phyloP scores from a whole-genome alignment of 352 stramenopile species.

The Phytophthora constricta region DNA sequence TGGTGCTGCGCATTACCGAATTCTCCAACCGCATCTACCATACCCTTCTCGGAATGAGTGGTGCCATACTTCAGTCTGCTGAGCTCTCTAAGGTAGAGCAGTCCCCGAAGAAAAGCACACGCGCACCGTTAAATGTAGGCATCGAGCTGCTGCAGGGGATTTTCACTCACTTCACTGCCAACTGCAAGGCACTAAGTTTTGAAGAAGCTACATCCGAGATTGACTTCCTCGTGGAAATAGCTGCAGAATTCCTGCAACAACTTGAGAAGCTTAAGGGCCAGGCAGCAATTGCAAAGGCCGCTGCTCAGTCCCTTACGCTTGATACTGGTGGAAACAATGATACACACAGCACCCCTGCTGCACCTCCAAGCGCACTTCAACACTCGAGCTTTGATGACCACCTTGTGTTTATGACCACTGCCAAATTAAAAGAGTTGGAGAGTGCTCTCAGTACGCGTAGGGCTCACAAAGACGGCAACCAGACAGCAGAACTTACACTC shows the following conservation, averaged over 20 bases:
- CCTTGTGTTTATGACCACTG: constrained; percentile 44
- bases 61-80: constrained; percentile 46
- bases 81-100: constrained; percentile 44
- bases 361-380: background rate
- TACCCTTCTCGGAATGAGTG: constrained; percentile 58
- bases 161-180: constrained; percentile 43
- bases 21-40: constrained; percentile 56
- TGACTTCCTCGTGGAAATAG: constrained; percentile 41
- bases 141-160: constrained; percentile 51
- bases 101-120: constrained; percentile 16
- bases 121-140: constrained; percentile 40
- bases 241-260: constrained; percentile 49
- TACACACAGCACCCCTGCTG: background rate
- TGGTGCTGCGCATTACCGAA: constrained; percentile 35
- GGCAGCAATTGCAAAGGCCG: constrained; percentile 40
- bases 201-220: constrained; percentile 29
- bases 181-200: constrained; percentile 17
- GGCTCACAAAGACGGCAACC: constrained; percentile 24
- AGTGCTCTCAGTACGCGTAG: constrained; percentile 24
- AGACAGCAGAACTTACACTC: constrained; percentile 31
- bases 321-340: constrained; percentile 17
- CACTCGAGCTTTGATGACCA: constrained; percentile 50
- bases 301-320: constrained; percentile 12
- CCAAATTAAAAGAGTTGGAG: constrained; percentile 46
- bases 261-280: constrained; percentile 62